Base-by-base conservation (phyloP, 176 grass and related monocot genomes). In the Aegilops longissima region DNA sequence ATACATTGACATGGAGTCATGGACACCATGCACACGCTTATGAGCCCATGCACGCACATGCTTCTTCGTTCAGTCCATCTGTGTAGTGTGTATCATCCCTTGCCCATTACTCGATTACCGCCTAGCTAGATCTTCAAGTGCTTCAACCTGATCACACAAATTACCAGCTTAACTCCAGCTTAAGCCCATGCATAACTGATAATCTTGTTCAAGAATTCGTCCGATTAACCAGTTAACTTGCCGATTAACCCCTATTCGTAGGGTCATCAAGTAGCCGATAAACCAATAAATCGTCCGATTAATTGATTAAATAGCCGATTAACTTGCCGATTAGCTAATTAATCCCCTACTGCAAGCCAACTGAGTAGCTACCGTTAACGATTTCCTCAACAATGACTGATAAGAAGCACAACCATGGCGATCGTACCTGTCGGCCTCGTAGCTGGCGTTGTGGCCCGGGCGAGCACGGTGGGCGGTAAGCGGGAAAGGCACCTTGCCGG, bases 91-190 rank as follows among this genome's bases (percentile, higher is more conserved):
- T 4, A 29, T 44, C 1, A 2, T 9, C 1, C 5, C 51, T 54
- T 7, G 51, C 0, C 49, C 49, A 52, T 52, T 52, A 17, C 14
- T 14, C 16, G 49, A 52, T 52, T 17, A 52, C 14, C 30, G 21
- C 45, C 84, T 83, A n/a, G n/a, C n/a, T n/a, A 95, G 44, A 93
- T 87, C 84, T 84, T 91, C 91, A 95, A 35, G 40, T 91, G 86
- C 84, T 81, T 95, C 44, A 93, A 51, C 84, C 91, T 95, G 88
- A 3, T 59, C 74, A 62, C 27, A 16, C 1, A 70, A 21, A 47
- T 31, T 49, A n/a, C 9, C 20, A 18, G 51, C 5, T 89, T 31
- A 49, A 25, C 0, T 3, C 56, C 18, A 59, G 7, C 56, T 59
- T 59, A 59, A 59, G 20, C 7, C 5, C 56, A 59, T 21, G 18